Conservation (phyloP, 108 stramenopile species). For the Conticribra weissflogii region DNA sequence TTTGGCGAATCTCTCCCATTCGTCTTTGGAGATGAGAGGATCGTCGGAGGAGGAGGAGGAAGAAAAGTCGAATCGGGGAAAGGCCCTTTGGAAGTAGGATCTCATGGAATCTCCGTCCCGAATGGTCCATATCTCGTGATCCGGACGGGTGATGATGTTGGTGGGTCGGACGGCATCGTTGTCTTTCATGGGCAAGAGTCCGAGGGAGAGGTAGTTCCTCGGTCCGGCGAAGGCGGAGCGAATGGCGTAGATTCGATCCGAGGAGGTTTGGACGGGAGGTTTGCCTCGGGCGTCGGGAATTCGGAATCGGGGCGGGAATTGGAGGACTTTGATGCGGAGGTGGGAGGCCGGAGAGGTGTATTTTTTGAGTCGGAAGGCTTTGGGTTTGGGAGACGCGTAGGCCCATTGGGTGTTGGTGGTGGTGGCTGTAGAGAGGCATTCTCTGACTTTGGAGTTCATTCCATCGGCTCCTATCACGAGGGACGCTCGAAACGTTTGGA, state of each 20-base stretch:
- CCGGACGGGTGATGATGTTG: constrained; percentile 60
- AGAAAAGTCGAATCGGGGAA: constrained; percentile 62
- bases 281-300: constrained; percentile 14
- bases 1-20: constrained; percentile 72
- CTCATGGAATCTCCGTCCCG: constrained; percentile 47
- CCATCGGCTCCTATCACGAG: constrained; percentile 77
- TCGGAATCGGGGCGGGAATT: constrained; percentile 55
- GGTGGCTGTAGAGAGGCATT: constrained; percentile 21
- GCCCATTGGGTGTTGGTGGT: constrained; percentile 14
- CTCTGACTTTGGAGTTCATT: constrained; percentile 68
- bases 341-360: constrained; percentile 52
- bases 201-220: constrained; percentile 38
- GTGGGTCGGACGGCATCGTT: constrained; percentile 53
- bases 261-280: constrained; percentile 14
- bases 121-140: constrained; percentile 68
- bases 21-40: constrained; percentile 47
- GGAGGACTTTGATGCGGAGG: constrained; percentile 68
- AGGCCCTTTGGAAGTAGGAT: constrained; percentile 57
- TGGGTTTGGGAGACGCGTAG: constrained; percentile 27
- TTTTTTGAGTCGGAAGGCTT: constrained; percentile 40
- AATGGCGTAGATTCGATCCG: constrained; percentile 35
- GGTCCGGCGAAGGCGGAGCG: constrained; percentile 32
- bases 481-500: constrained; percentile 8
- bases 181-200: constrained; percentile 63
- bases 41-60: background rate